These are phyloP conservation scores for Sporothrix brunneoviolacea DNA, from an alignment of 2,329 filamentous ascomycete species.

Conservation along the genomic window DNA sequence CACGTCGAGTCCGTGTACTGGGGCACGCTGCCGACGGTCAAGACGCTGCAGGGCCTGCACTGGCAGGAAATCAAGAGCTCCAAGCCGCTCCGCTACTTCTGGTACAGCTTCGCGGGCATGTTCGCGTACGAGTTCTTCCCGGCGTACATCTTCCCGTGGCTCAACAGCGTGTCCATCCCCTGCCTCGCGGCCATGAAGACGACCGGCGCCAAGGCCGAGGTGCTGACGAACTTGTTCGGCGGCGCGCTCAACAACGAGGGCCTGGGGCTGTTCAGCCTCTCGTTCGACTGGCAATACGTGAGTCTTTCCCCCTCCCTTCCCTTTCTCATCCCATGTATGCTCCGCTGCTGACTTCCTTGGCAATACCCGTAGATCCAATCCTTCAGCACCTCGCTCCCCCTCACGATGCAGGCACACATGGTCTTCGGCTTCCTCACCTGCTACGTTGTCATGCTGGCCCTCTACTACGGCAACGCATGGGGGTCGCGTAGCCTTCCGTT, in stretches of 20 bases:
- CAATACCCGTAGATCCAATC: conserved; percentile 41
- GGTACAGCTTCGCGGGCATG: conserved; percentile 41
- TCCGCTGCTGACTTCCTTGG: no score
- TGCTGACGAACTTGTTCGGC: conserved; percentile 44
- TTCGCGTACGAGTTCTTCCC: conserved; percentile 46
- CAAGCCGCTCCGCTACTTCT: conserved; percentile 45
- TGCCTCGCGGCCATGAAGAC: conserved; percentile 47
- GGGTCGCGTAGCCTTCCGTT: conserved; percentile 40
- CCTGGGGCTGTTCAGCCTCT: conserved; percentile 41
- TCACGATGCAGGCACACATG: conserved; percentile 42
- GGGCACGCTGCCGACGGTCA: conserved; percentile 45
- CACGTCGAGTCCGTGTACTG: conserved; percentile 52
- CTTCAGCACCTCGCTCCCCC: conserved; percentile 44
- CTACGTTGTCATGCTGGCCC: conserved; percentile 41
- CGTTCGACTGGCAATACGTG: conserved; percentile 51
- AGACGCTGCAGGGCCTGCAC: conserved; percentile 47
- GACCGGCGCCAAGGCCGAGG: conserved; percentile 36
- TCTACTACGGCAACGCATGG: conserved; percentile 47
- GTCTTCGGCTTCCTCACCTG: conserved; percentile 42
- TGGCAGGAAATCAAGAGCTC: conserved; percentile 45
- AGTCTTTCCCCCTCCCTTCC: conserved; percentile 22
- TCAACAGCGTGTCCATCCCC: conserved; percentile 48
- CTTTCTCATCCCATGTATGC: not conserved
- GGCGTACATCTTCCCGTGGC: conserved; percentile 49
- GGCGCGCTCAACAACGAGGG: conserved; percentile 47